phyloP scores from a whole-genome alignment of 1,284 basidiomycete species.

The Entoloma clypeatum region DNA sequence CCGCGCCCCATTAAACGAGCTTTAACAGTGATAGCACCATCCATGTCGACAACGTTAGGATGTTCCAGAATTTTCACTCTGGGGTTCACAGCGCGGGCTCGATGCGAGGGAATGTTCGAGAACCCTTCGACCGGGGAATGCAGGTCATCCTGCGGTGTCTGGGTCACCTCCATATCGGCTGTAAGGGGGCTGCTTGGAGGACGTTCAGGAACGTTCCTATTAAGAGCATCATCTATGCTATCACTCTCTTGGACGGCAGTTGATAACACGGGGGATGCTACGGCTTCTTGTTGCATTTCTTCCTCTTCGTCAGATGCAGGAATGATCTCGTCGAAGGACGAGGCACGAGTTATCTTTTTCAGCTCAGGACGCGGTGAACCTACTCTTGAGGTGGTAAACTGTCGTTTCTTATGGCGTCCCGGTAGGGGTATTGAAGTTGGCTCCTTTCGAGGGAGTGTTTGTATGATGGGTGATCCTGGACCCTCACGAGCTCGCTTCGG shows the following conservation, averaged over 20 bases:
- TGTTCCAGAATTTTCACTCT: constrained; percentile 48
- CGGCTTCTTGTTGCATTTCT: not conserved
- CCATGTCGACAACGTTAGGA: constrained; percentile 26
- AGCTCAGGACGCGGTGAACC: constrained; percentile 10
- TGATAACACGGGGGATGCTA: not conserved
- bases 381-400: not conserved
- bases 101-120: constrained; percentile 38
- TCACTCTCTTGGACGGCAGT: too few species aligned
- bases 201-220: not conserved
- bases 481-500: constrained; percentile 23
- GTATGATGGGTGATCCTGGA: not conserved
- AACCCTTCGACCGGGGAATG: constrained; percentile 7
- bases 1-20: constrained; percentile 33
- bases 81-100: constrained; percentile 46
- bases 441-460: not conserved
- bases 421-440: constrained; percentile 6
- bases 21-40: constrained; percentile 45
- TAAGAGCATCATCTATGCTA: not conserved
- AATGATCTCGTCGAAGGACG: constrained; percentile 28
- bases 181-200: too few species aligned
- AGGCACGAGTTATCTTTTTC: constrained; percentile 22
- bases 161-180: too few species aligned
- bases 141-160: not conserved
- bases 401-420: constrained; percentile 2
- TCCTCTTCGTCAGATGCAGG: constrained; percentile 40